phyloP scores from a whole-genome alignment of 495 filamentous ascomycete species.

The Penicillium odoratum region DNA sequence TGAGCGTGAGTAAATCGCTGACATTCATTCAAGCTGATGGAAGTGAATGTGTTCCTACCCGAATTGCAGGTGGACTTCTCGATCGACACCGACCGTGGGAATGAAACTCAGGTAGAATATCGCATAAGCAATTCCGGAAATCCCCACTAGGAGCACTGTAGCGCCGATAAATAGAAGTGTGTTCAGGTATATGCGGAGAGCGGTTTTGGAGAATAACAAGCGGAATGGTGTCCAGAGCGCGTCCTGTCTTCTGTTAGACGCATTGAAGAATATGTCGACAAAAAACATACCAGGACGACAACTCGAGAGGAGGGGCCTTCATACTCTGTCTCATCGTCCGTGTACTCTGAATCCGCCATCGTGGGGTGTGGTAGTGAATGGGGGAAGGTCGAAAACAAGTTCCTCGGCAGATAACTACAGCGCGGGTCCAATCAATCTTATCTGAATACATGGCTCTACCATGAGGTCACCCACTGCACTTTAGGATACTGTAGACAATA shows the following conservation, averaged over 20 bases:
- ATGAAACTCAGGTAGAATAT: constrained; percentile 83
- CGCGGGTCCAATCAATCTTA: constrained; percentile 3
- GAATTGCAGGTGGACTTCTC: constrained; percentile 79
- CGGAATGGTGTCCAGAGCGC: constrained; percentile 35
- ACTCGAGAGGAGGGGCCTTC: constrained; percentile 15
- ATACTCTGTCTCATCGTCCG: constrained; percentile 30
- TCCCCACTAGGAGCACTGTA: constrained; percentile 56
- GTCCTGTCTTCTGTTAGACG: constrained; percentile 29
- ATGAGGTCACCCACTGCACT: not conserved
- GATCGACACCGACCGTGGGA: constrained; percentile 65
- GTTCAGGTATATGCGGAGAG: constrained; percentile 70
- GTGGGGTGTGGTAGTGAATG: constrained; percentile 3
- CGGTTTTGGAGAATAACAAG: constrained; percentile 62
- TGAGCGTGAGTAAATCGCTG: not conserved
- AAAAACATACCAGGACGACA: constrained; percentile 15
- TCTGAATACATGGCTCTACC: constrained; percentile 1
- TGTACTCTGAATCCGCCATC: constrained; percentile 34
- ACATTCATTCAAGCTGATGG: not conserved
- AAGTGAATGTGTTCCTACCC: constrained; percentile 49
- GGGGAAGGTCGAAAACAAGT: constrained; percentile 5
- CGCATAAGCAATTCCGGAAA: constrained; percentile 67
- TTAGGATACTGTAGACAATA: not conserved
- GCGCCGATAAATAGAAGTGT: constrained; percentile 62
- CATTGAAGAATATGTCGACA: not conserved
- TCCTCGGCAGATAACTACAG: constrained; percentile 4